Evolutionary conservation across 805 yeast genomes (phyloP), one percentile per base, ranked within the genome.

Genomic region (Yarrowia hollandica): DNA sequence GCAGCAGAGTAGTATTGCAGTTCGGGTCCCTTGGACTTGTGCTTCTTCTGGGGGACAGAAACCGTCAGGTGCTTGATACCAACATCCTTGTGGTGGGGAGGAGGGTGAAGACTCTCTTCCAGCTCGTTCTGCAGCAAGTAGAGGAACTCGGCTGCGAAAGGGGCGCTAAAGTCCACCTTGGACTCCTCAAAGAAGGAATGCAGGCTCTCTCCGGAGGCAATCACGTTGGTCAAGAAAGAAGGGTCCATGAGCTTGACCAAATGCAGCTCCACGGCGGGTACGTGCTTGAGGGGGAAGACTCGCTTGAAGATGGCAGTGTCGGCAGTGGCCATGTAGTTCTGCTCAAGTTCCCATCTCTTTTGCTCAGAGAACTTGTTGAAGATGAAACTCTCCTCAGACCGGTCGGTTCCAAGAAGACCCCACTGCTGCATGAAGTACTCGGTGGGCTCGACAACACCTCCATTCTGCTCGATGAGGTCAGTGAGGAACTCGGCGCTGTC

Each of bases 401-500:
- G 23, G 26, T 44, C 52, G 10, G 35, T n/a, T 9, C 52, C 52
- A 18, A 44, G 52, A 19, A 44, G 25, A 18, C 52, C 52, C 52
- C 52, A 44, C 16, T 44, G 52, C 16, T 44, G 52, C 52, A 44
- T 18, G n/a, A 28, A 44, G 52, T 44, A 44, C 26, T 44, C 52
- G 18, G 35, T 12, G 26, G 52, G 52, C 35, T 44, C 52, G 19
- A 44, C 52, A 14, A 44, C 35, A 2, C 52, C 52, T 14, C 52
- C 52, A 9, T 44, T 44, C 35, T 44, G 52, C 35, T 44, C 52
- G 12, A 44, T 35, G 26, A 44, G 52, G 14, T 44, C 52, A n/a
- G 52, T 28, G 18, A 44, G 52, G 15, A 44, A 19, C 35, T 28
- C 52, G 9, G n/a, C 25, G 23, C 25, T 44, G 26, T 44, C 52